Conservation (phyloP, 2,329 filamentous ascomycete species). For the Fusarium bulbicola region DNA sequence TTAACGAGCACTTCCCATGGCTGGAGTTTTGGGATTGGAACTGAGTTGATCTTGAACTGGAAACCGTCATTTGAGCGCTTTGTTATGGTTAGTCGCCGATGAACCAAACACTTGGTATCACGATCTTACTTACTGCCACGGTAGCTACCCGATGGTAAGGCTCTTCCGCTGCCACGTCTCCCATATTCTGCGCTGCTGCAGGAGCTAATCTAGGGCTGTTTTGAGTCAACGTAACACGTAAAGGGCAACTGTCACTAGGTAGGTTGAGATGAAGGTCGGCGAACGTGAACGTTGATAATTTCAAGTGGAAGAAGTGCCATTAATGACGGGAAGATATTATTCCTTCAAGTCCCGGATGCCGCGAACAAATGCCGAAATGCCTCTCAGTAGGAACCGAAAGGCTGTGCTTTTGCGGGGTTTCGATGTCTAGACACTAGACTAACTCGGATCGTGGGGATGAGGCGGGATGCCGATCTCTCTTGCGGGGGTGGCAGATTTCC, state of each 20-base stretch:
- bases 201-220: background rate
- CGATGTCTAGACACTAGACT: background rate
- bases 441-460: background rate
- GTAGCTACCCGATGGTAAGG: background rate
- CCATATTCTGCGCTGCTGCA: background rate
- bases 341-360: background rate
- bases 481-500: conserved; percentile 10
- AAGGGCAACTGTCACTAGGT: background rate
- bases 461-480: background rate
- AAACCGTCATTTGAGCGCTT: conserved; percentile 9
- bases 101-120: no score
- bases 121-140: background rate
- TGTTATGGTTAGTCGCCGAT: background rate
- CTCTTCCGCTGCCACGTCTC: background rate
- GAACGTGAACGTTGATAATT: background rate
- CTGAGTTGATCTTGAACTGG: conserved; percentile 1
- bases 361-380: background rate
- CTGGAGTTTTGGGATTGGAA: background rate
- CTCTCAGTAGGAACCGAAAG: background rate
- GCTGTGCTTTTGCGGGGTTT: background rate
- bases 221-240: background rate
- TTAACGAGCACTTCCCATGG: conserved; percentile 31
- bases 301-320: background rate
- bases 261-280: background rate
- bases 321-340: background rate